Conservation (phyloP, 1,284 basidiomycete species). For the Ustilago xerochloae region DNA sequence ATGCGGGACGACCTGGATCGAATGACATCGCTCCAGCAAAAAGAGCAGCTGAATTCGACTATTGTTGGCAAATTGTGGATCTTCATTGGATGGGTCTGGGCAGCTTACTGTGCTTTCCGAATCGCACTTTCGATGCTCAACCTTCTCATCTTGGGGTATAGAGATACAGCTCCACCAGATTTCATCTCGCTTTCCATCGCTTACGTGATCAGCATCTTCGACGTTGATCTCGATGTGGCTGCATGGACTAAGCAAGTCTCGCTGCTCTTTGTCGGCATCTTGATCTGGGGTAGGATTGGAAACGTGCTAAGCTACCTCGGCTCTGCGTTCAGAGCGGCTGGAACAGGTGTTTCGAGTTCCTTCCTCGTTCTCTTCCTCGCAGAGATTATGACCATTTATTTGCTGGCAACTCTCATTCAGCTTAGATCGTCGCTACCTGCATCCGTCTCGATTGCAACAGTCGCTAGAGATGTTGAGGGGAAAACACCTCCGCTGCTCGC, state of each 20-base stretch:
- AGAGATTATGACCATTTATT: slow-evolving; percentile 70
- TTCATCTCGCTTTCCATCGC: slow-evolving; percentile 66
- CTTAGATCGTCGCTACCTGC: slow-evolving; percentile 64
- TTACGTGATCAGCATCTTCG: slow-evolving; percentile 62
- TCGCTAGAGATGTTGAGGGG: background rate
- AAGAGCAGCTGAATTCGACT: slow-evolving; percentile 65
- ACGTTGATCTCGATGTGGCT: slow-evolving; percentile 68
- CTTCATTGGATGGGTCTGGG: slow-evolving; percentile 66
- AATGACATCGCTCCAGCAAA: slow-evolving; percentile 63
- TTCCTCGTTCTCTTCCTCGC: slow-evolving; percentile 70
- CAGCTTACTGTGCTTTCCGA: slow-evolving; percentile 68
- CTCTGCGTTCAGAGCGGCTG: slow-evolving; percentile 66
- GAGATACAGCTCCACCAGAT: slow-evolving; percentile 64
- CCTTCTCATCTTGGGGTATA: slow-evolving; percentile 45
- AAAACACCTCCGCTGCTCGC: slow-evolving; percentile 60
- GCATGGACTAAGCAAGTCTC: slow-evolving; percentile 69
- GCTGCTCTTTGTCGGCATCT: slow-evolving; percentile 68
- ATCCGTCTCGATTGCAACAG: slow-evolving; percentile 12
- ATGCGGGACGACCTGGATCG: slow-evolving; percentile 68
- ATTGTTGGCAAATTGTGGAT: slow-evolving; percentile 65
- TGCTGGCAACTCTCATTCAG: slow-evolving; percentile 70
- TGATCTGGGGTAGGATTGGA: slow-evolving; percentile 69
- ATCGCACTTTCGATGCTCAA: slow-evolving; percentile 46
- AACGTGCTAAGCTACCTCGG: slow-evolving; percentile 68
- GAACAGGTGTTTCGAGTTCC: slow-evolving; percentile 68